Percentiles rank a stretch among this genome's conserved stretches.
Evolutionary conservation across 208 protist species (phyloP).

Genomic region (Acanthamoeba lenticulata): DNA sequence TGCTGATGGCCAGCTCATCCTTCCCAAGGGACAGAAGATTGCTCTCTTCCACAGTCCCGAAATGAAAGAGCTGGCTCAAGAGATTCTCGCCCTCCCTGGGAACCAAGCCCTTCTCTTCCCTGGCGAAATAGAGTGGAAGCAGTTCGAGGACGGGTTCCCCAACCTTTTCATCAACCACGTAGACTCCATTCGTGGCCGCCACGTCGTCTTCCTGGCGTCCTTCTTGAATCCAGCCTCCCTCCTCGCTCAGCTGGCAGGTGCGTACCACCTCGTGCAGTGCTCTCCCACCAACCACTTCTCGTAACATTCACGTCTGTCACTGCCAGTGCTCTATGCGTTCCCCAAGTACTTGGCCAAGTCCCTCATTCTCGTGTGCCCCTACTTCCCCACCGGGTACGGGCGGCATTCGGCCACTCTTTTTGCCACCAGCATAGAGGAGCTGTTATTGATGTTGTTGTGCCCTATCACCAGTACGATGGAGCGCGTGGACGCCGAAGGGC

Average conservation of each 20-base stretch:
- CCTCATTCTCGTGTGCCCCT: conserved; percentile 79
- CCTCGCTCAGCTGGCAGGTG: conserved; percentile 29
- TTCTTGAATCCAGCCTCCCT: conserved; percentile 62
- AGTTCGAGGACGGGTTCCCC: conserved; percentile 75
- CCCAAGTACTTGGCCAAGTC: conserved; percentile 79
- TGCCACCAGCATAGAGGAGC: no score
- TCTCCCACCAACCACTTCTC: background rate
- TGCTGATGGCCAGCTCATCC: background rate
- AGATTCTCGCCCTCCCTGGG: background rate
- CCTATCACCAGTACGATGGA: conserved; percentile 85
- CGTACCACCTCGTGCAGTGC: background rate
- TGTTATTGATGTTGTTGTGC: background rate
- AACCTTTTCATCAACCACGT: conserved; percentile 76
- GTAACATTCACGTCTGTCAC: background rate
- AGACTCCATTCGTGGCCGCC: conserved; percentile 55
- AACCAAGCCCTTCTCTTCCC: background rate
- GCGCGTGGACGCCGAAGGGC: conserved; percentile 78
- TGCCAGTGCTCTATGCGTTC: conserved; percentile 77
- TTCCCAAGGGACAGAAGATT: background rate
- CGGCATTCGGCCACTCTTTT: no score
- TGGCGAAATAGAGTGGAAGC: conserved; percentile 73
- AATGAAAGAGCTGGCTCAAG: conserved; percentile 59
- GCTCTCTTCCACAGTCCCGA: conserved; percentile 44
- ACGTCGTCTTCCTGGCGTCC: conserved; percentile 66
- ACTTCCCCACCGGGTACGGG: conserved; percentile 81